phyloP scores from a whole-genome alignment of 352 stramenopile species.

The Phytophthora hybrid region DNA sequence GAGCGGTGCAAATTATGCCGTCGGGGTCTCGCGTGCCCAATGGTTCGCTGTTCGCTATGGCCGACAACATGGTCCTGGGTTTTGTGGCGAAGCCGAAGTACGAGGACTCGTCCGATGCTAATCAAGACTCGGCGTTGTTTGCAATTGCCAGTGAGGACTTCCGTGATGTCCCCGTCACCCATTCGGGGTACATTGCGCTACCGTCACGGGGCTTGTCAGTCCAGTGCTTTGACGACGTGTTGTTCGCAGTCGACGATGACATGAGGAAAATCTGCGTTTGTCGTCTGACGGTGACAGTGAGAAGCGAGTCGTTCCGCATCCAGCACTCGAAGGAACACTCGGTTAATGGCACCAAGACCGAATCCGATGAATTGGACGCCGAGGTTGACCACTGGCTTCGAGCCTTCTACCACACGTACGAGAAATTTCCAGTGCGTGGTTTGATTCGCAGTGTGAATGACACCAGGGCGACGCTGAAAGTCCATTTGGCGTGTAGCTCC shows the following conservation, averaged over 20 bases:
- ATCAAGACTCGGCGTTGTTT: slow-evolving; percentile 12
- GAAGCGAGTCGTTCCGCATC: slow-evolving; percentile 68
- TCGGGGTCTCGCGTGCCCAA: neutral
- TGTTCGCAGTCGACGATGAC: slow-evolving; percentile 42
- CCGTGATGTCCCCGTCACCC: slow-evolving; percentile 41
- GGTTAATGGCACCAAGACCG: slow-evolving; percentile 25
- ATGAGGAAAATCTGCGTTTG: slow-evolving; percentile 23
- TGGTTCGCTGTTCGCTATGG: slow-evolving; percentile 34
- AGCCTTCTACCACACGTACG: slow-evolving; percentile 43
- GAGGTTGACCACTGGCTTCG: slow-evolving; percentile 38
- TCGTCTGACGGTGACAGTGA: slow-evolving; percentile 46
- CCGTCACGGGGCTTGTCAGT: slow-evolving; percentile 19
- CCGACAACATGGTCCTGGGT: slow-evolving; percentile 47
- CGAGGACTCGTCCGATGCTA: neutral
- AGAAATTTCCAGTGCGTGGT: slow-evolving; percentile 44
- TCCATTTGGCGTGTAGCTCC: slow-evolving; percentile 35
- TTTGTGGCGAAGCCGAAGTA: slow-evolving; percentile 10
- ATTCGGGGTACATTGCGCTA: slow-evolving; percentile 1
- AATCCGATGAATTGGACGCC: slow-evolving; percentile 7
- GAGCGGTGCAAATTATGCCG: slow-evolving; percentile 31
- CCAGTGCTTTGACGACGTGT: slow-evolving; percentile 37
- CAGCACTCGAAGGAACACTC: slow-evolving; percentile 43
- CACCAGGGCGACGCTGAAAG: slow-evolving; percentile 24
- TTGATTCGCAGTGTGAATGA: slow-evolving; percentile 46
- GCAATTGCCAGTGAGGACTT: slow-evolving; percentile 51